phyloP scores from a whole-genome alignment of 2,329 filamentous ascomycete genomes.

The Aspergillus udagawae region DNA sequence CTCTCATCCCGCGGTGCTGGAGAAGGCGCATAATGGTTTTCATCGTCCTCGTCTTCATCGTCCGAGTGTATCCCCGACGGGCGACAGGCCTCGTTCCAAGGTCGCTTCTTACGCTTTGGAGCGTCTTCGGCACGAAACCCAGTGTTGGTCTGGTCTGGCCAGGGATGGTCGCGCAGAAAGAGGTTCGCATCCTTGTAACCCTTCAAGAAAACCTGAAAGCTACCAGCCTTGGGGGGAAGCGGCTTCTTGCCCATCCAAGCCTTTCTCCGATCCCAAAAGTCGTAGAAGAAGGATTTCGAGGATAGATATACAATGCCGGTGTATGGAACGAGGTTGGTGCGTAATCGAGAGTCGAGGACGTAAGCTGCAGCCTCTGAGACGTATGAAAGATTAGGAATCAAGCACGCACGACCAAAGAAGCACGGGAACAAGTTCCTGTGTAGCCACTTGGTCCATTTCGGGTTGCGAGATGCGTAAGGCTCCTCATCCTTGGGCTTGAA shows the following conservation, averaged over 20 bases:
- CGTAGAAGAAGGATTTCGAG: slow-evolving; percentile 96
- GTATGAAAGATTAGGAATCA: slow-evolving; percentile 96
- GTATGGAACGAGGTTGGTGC: slow-evolving; percentile 90
- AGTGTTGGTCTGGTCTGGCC: slow-evolving; percentile 79
- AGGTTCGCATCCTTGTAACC: slow-evolving; percentile 96
- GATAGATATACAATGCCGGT: slow-evolving; percentile 92
- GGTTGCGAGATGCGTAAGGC: slow-evolving; percentile 92
- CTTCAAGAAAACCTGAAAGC: slow-evolving; percentile 95
- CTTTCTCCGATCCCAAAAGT: slow-evolving; percentile 90
- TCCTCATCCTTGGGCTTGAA: slow-evolving; percentile 99
- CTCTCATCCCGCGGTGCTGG: slow-evolving; percentile 45
- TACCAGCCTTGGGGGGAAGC: slow-evolving; percentile 84
- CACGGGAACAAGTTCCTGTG: slow-evolving; percentile 96
- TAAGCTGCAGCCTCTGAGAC: slow-evolving; percentile 97
- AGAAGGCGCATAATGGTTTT: slow-evolving; percentile 35
- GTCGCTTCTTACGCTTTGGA: slow-evolving; percentile 63
- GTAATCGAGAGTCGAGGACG: slow-evolving; percentile 83
- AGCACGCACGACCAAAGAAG: slow-evolving; percentile 89
- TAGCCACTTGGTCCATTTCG: slow-evolving; percentile 99
- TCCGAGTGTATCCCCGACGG: slow-evolving; percentile 59
- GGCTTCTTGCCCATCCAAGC: slow-evolving; percentile 84
- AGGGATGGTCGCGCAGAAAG: slow-evolving; percentile 90
- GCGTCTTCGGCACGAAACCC: slow-evolving; percentile 67
- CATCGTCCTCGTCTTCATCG: slow-evolving; percentile 58
- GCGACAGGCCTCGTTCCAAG: slow-evolving; percentile 79